Base-by-base conservation (phyloP, 2,329 filamentous ascomycete genomes). In the Emergomyces pasteurianus region DNA sequence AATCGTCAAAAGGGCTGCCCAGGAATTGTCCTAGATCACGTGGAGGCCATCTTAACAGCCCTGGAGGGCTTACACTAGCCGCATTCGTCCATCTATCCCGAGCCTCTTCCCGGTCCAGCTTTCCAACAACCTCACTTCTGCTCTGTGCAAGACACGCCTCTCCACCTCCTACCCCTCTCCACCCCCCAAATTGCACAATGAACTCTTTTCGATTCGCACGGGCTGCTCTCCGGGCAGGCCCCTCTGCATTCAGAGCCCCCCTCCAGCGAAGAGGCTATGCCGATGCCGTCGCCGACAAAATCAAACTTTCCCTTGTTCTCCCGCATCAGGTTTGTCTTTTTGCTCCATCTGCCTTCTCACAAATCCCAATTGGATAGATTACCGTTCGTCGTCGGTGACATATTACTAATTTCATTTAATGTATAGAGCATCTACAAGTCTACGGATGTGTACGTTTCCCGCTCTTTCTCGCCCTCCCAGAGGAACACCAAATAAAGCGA, bases 251-350 rank as follows among this genome's bases (percentile, higher is more conserved):
- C 78, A 84, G 87, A 77, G 82, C 85, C 69, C 86, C 88, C 70
- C 73, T 90, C 68, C 88, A 92, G 82, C 88, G 90, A 78, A 86
- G 94, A 83, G 87, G 87, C 72, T 99, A 99, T 78, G 94, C 89
- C 72, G 89, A 92, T 75, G 88, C 88, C 69, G 86, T 90, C 71
- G 80, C 86, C 73, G 89, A 92, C 84, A 92, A 92, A 86, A 95
- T 99, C 84, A 95, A 95, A 87, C 87, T 99, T 81, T 96, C 90
- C 83, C 83, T 99, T 81, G 86, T 89, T 77, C 89, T 99, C 71
- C 94, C 94, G 81, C 92, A 97, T 81, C 89, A 96, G 91, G 94
- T 97, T 90, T 79, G 89, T 67, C 63, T 56, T 26, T 52, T 61
- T 57, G n/a, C 63, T 21, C 50, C 3, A 31, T 31, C 31, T 18